phyloP scores from a whole-genome alignment of 2,329 filamentous ascomycete species.

The Cercospora sp. region DNA sequence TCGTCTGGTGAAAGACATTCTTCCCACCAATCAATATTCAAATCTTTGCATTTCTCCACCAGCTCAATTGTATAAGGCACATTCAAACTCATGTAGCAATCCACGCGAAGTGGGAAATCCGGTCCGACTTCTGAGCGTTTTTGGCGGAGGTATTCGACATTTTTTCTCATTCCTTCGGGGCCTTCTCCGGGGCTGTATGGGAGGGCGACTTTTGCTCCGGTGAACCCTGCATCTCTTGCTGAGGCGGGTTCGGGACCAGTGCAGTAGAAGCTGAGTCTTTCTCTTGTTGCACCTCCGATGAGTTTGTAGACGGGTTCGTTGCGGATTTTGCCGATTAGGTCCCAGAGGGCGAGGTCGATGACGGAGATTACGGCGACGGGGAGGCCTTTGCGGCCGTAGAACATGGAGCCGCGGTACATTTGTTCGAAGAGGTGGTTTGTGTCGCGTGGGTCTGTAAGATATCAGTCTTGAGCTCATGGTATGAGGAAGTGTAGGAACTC shows the following conservation, averaged over 20 bases:
- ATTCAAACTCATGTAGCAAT: conserved; percentile 96
- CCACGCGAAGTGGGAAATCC: conserved; percentile 90
- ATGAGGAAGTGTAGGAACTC: conserved; percentile 20
- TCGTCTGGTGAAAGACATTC: conserved; percentile 90
- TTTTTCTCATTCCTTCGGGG: conserved; percentile 77
- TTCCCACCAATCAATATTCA: conserved; percentile 97
- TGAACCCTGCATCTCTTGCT: conserved; percentile 84
- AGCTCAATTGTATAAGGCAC: conserved; percentile 91
- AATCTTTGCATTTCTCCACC: conserved; percentile 75
- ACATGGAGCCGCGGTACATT: conserved; percentile 95
- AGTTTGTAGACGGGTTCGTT: conserved; percentile 93
- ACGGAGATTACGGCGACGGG: conserved; percentile 90
- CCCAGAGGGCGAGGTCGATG: conserved; percentile 90
- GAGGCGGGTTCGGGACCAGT: conserved; percentile 81
- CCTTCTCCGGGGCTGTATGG: conserved; percentile 90
- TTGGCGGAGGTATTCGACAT: conserved; percentile 82
- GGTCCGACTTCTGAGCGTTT: conserved; percentile 82
- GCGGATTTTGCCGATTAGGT: conserved; percentile 84
- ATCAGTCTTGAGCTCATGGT: conserved; percentile 16
- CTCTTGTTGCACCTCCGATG: conserved; percentile 84
- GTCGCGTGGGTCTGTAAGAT: conserved; percentile 72
- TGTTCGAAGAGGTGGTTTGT: conserved; percentile 92
- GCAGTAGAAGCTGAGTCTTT: conserved; percentile 88
- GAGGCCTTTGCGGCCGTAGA: conserved; percentile 91
- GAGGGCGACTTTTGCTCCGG: conserved; percentile 84